These are phyloP conservation scores for Quercus parvula DNA, from an alignment of 306 rosid genomes.

Conservation along the genomic window DNA sequence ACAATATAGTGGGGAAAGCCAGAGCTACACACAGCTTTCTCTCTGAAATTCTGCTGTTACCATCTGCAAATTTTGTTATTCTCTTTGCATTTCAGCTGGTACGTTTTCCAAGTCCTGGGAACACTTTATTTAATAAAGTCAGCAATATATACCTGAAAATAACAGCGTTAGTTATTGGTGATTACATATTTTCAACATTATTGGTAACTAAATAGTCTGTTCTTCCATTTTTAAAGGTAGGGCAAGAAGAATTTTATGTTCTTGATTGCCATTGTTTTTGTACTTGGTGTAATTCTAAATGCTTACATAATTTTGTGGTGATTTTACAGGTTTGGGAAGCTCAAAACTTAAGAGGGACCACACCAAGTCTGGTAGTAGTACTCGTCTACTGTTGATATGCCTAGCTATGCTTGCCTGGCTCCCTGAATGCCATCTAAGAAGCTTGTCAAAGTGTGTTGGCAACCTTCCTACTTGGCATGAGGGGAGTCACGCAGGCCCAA, in stretches of 20 bases:
- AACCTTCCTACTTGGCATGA: conserved; percentile 62
- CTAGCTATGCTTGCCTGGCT: conserved; percentile 60
- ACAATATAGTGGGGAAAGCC: background rate
- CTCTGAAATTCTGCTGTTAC: background rate
- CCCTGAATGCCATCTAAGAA: conserved; percentile 86
- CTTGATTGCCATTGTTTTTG: background rate
- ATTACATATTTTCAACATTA: background rate
- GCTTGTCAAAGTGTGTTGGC: conserved; percentile 35
- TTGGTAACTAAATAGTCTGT: background rate
- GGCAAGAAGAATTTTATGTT: background rate
- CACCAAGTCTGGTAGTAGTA: background rate
- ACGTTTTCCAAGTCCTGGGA: background rate
- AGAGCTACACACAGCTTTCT: background rate
- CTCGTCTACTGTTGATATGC: background rate
- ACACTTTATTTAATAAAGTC: background rate
- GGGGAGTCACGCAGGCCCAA: conserved; percentile 6
- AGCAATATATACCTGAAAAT: background rate
- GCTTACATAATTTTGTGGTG: background rate
- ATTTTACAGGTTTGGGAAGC: background rate
- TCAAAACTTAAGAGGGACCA: background rate
- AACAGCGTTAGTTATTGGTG: background rate
- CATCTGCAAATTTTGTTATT: background rate
- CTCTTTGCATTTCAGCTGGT: background rate
- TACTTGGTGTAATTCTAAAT: background rate
- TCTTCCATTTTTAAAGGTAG: background rate